phyloP scores from a whole-genome alignment of 805 yeast genomes.

The Clavispora phyllophila region DNA sequence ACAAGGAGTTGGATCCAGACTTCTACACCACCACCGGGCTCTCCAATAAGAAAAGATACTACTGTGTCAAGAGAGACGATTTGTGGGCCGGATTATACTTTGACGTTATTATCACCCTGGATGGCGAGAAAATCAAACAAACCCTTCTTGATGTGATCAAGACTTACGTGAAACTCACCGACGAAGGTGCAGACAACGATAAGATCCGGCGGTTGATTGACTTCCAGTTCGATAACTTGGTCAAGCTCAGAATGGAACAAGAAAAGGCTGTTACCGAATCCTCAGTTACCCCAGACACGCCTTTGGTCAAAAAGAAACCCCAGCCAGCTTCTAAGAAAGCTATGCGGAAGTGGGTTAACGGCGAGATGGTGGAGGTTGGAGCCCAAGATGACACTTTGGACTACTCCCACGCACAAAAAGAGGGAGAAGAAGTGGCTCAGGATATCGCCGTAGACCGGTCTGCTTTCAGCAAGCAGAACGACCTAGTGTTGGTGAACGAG shows the following conservation, averaged over 20 bases:
- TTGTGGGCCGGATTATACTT: slow-evolving; percentile 34
- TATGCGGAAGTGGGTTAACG: slow-evolving; percentile 42
- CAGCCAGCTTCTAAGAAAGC: slow-evolving; percentile 20
- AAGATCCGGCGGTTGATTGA: slow-evolving; percentile 33
- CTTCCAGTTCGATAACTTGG: slow-evolving; percentile 33
- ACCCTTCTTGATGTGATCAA: slow-evolving; percentile 30
- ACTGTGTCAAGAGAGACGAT: slow-evolving; percentile 22
- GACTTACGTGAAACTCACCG: slow-evolving; percentile 25
- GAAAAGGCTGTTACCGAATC: not conserved
- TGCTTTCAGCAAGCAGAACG: slow-evolving; percentile 35
- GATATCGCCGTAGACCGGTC: slow-evolving; percentile 20
- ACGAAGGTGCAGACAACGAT: slow-evolving; percentile 17
- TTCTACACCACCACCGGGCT: slow-evolving; percentile 25
- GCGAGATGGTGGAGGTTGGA: slow-evolving; percentile 28
- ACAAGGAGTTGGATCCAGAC: slow-evolving; percentile 26
- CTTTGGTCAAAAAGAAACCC: slow-evolving; percentile 4
- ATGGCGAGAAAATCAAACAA: slow-evolving; percentile 31
- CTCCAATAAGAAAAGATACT: slow-evolving; percentile 30
- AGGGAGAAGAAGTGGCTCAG: not conserved
- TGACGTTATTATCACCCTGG: slow-evolving; percentile 36
- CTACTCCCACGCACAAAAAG: slow-evolving; percentile 23
- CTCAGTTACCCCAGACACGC: not conserved
- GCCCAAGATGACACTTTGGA: slow-evolving; percentile 23
- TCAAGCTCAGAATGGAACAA: slow-evolving; percentile 22
- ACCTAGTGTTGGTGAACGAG: slow-evolving; percentile 37